Evolutionary conservation across 768 basidiomycete genomes (phyloP).

Genomic region (Glaciozyma martinii): DNA sequence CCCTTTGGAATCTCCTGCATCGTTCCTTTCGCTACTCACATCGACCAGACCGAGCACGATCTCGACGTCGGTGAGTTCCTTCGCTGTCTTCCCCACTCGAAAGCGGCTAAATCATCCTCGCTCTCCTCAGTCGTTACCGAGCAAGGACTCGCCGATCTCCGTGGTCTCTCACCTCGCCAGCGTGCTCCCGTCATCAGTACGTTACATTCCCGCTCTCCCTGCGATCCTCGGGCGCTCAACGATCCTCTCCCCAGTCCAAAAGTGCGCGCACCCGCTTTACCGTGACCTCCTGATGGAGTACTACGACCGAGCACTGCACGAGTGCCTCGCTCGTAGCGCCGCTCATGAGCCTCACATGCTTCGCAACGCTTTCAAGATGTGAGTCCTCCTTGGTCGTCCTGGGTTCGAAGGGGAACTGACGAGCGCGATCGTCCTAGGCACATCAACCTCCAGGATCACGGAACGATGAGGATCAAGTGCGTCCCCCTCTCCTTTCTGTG

Average conservation of each 20-base stretch:
- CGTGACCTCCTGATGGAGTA: constrained; percentile 33
- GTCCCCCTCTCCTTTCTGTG: no score
- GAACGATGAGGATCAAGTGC: no score
- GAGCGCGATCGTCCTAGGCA: no score
- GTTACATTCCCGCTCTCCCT: neutral
- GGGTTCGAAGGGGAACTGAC: no score
- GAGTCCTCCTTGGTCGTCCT: no score
- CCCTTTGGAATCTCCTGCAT: constrained; percentile 37
- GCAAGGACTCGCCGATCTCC: constrained; percentile 37
- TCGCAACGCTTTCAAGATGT: neutral
- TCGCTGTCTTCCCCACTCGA: neutral
- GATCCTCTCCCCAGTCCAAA: constrained; percentile 21
- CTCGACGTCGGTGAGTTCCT: constrained; percentile 10
- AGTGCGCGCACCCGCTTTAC: constrained; percentile 37
- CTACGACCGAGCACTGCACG: constrained; percentile 35
- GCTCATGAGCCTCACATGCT: neutral
- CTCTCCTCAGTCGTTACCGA: constrained; percentile 33
- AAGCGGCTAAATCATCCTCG: constrained; percentile 12
- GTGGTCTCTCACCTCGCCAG: constrained; percentile 34
- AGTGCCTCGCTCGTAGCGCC: constrained; percentile 25
- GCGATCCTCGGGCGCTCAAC: neutral
- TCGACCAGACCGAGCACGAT: constrained; percentile 35
- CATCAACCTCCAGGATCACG: no score
- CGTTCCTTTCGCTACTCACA: constrained; percentile 36
- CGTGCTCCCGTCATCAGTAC: constrained; percentile 35